Evolutionary conservation across 106 monocot genomes (phyloP), one percentile per base, ranked within the genome.

Genomic region (Acorus gramineus): DNA sequence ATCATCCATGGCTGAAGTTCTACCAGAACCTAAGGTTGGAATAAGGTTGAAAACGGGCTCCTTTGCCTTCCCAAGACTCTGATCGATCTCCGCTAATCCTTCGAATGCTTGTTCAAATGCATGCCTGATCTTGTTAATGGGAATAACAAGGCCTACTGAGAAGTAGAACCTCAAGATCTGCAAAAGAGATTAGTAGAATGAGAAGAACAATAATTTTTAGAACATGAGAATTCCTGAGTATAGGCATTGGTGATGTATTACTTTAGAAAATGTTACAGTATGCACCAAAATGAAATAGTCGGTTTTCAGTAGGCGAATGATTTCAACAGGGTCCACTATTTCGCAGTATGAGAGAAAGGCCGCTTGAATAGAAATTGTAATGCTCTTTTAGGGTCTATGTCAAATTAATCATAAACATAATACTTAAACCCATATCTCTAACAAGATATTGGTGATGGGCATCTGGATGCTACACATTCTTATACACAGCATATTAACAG

Each of bases 131-230:
- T 56, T 42, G 48, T 78, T 78, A 44, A 60, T 60, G 10, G 61
- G 6, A 13, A 56, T 13, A 2, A 47, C 69, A 42, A 76, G 64
- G 4, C 64, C 56, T 58, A 60, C 59, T 14, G 68, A 14, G 50
- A 78, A 80, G 67, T 95, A 95, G 53, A 95, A 59, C 71, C 90
- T 84, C 76, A 90, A 69, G 63, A 63, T 82, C 95, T 89, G 84
- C 78, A 76, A n/a, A 60, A 42, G 13, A 50, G 59, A 48, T 6
- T 8, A 69, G 49, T 52, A 3, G 4, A 42, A 0, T 61, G 11
- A 70, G 6, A 8, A 6, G 9, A 28, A 28, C 28, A 28, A 28
- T 28, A 28, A 28, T 1, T 28, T 28, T 28, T 28, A 28, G 28
- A 28, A 28, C 28, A 28, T 28, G 28, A 28, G 0, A 28, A 28